These are phyloP conservation scores for Pterocarpus macrocarpus DNA, from an alignment of 306 rosid species.

Conservation along the genomic window DNA sequence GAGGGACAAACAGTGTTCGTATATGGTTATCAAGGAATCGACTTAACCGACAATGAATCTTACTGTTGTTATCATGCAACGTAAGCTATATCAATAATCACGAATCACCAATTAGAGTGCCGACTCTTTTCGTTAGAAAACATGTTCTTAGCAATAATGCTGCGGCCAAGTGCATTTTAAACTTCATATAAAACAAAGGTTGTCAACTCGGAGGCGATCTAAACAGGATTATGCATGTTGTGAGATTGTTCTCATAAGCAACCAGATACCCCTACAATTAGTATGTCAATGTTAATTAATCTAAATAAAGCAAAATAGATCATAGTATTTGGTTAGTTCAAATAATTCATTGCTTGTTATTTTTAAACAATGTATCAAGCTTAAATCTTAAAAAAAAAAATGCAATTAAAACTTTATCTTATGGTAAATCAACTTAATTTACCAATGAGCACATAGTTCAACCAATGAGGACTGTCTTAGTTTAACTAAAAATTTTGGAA, in stretches of 20 bases:
- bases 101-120: constrained; percentile 1
- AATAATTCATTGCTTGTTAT: no score
- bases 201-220: constrained; percentile 35
- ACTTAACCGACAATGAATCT: constrained; percentile 41
- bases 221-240: constrained; percentile 1
- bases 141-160: constrained; percentile 46
- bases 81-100: constrained; percentile 22
- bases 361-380: no score
- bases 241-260: constrained; percentile 32
- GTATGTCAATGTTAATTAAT: neutral
- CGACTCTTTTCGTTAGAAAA: neutral
- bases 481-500: no score
- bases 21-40: constrained; percentile 17
- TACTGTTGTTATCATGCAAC: constrained; percentile 28
- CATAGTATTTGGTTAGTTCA: neutral
- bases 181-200: constrained; percentile 19
- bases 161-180: neutral
- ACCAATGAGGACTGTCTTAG: no score
- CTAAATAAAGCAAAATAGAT: neutral
- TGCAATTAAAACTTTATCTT: no score
- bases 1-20: constrained; percentile 26
- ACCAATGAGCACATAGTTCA: no score
- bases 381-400: no score
- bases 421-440: no score
- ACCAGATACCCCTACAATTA: neutral